phyloP scores from a whole-genome alignment of 108 stramenopile genomes.

The Pseudonitzschia delicatissima region DNA sequence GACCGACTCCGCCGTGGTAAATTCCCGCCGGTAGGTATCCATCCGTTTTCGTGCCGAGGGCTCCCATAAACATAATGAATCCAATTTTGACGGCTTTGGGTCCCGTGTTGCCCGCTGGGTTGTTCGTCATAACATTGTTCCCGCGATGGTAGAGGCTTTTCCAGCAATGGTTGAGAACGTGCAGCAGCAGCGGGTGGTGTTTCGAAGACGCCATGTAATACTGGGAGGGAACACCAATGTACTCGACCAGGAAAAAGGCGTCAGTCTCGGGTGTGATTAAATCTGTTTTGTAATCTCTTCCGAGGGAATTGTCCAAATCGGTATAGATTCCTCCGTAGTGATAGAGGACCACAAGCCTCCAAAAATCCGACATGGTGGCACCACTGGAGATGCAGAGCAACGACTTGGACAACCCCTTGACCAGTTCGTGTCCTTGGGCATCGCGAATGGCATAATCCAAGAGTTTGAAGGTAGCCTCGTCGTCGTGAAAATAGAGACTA shows the following conservation, averaged over 20 bases:
- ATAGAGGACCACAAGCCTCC: constrained; percentile 41
- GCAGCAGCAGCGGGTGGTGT: constrained; percentile 51
- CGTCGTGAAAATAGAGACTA: constrained; percentile 59
- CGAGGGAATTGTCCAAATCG: constrained; percentile 37
- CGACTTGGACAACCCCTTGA: constrained; percentile 24
- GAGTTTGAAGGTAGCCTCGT: constrained; percentile 52
- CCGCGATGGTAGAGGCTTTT: background rate
- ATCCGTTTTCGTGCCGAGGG: background rate
- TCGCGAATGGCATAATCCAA: constrained; percentile 41
- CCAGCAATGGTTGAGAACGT: constrained; percentile 12
- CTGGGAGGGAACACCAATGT: constrained; percentile 44
- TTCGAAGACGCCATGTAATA: constrained; percentile 66
- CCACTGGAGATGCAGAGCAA: constrained; percentile 26
- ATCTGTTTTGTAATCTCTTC: background rate
- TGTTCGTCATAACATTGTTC: background rate
- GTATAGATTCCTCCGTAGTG: constrained; percentile 57
- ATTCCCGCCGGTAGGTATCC: background rate
- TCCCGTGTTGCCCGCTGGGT: background rate
- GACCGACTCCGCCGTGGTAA: background rate
- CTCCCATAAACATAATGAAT: background rate
- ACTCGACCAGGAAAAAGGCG: constrained; percentile 60
- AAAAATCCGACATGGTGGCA: constrained; percentile 36
- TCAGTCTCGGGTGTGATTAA: constrained; percentile 34
- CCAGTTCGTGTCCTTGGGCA: constrained; percentile 45
- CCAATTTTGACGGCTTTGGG: background rate